Conservation (phyloP, 2,329 filamentous ascomycete species). For the Monilinia fructigena region DNA sequence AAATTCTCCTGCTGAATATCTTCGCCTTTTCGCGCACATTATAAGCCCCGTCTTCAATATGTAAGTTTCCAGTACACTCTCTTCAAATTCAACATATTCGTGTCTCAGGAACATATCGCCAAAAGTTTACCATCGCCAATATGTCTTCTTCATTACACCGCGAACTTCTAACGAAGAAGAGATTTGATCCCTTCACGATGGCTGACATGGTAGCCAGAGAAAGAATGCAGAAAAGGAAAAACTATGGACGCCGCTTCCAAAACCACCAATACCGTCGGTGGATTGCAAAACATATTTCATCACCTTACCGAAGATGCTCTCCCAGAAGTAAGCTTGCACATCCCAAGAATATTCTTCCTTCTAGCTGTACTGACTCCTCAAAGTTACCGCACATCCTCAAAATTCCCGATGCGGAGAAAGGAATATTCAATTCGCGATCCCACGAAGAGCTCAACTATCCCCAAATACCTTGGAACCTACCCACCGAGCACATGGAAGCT, state of each 20-base stretch:
- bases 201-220: conserved; percentile 5
- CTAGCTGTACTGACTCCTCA: conserved; percentile 10
- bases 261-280: conserved; percentile 13
- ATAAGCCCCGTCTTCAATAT: neutral
- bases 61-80: conserved; percentile 6
- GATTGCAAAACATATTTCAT: conserved; percentile 7
- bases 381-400: conserved; percentile 19
- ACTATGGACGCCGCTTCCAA: conserved; percentile 6
- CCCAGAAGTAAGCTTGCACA: conserved; percentile 20
- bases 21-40: conserved; percentile 11
- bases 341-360: neutral
- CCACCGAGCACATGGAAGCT: conserved; percentile 37
- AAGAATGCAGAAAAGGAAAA: conserved; percentile 19
- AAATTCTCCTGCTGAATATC: neutral
- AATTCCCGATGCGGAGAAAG: conserved; percentile 15
- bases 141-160: conserved; percentile 13
- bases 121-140: neutral
- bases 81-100: neutral
- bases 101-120: neutral
- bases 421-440: conserved; percentile 6
- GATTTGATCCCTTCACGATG: neutral
- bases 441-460: conserved; percentile 25
- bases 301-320: conserved; percentile 17
- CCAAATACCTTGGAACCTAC: conserved; percentile 33
- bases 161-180: neutral